Evolutionary conservation across 148 eudicot species (phyloP).

Genomic region (Heliamphora exappendiculata): DNA sequence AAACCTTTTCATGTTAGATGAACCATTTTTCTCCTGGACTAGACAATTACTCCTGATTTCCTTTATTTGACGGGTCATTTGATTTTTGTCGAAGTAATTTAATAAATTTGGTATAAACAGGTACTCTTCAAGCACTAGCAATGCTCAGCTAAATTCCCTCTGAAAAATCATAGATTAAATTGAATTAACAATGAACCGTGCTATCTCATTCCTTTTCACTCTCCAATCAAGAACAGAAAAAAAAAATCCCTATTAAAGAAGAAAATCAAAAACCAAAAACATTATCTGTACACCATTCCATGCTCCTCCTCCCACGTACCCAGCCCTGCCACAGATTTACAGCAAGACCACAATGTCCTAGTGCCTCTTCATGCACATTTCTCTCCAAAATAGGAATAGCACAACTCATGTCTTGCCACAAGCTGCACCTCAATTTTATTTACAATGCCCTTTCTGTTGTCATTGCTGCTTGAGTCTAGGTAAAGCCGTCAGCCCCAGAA

Average conservation of each 20-base stretch:
- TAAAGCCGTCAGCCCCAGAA: constrained; percentile 1
- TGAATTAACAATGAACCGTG: too few species aligned
- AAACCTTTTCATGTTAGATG: too few species aligned
- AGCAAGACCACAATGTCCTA: neutral
- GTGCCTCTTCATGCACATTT: constrained; percentile 20
- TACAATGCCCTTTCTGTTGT: constrained; percentile 17
- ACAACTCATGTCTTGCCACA: neutral
- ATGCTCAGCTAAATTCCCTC: too few species aligned
- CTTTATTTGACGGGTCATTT: too few species aligned
- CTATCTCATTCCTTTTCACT: too few species aligned
- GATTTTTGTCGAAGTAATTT: too few species aligned
- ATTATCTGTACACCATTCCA: neutral
- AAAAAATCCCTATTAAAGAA: neutral
- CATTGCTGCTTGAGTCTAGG: constrained; percentile 4
- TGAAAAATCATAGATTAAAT: too few species aligned
- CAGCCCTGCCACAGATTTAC: neutral
- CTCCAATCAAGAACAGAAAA: too few species aligned
- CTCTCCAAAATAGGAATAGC: neutral
- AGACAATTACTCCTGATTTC: too few species aligned
- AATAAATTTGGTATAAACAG: too few species aligned
- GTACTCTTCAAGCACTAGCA: too few species aligned
- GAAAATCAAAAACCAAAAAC: neutral
- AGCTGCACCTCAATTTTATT: constrained; percentile 18
- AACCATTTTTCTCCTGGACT: too few species aligned
- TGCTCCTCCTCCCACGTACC: neutral